These are phyloP conservation scores for Xylariaceae sp. DNA, from an alignment of 2,329 filamentous ascomycete species.

Conservation along the genomic window DNA sequence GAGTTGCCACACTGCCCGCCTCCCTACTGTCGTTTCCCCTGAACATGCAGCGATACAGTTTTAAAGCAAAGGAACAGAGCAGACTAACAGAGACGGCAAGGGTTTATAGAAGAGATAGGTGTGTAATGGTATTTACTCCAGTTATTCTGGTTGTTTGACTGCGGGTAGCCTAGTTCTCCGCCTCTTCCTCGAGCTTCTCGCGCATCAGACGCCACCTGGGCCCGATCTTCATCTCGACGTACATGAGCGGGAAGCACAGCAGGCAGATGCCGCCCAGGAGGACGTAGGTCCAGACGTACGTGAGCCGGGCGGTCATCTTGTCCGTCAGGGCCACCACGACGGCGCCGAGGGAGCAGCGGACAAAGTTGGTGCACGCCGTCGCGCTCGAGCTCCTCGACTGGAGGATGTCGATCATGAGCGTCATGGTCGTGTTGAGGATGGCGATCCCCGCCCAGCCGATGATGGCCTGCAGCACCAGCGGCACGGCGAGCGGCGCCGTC, in stretches of 20 bases:
- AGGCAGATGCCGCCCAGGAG: slow-evolving; percentile 14
- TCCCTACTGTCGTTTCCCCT: too few species aligned
- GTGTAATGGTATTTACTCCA: too few species aligned
- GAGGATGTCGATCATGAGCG: slow-evolving; percentile 24
- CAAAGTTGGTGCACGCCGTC: slow-evolving; percentile 24
- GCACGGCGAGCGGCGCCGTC: slow-evolving; percentile 15
- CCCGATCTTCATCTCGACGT: slow-evolving; percentile 13
- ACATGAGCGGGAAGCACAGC: slow-evolving; percentile 13
- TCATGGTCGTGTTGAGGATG: slow-evolving; percentile 25
- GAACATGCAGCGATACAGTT: too few species aligned
- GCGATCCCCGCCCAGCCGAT: slow-evolving; percentile 23
- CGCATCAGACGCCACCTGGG: slow-evolving; percentile 11
- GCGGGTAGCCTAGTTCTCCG: too few species aligned
- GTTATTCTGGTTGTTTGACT: too few species aligned
- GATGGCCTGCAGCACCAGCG: slow-evolving; percentile 18
- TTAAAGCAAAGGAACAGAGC: too few species aligned
- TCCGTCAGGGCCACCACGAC: slow-evolving; percentile 22
- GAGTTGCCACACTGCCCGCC: too few species aligned
- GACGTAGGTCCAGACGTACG: slow-evolving; percentile 15
- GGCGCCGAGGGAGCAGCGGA: slow-evolving; percentile 21
- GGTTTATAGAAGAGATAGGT: too few species aligned
- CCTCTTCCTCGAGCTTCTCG: not conserved
- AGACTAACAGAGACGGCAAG: too few species aligned
- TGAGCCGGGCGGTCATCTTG: slow-evolving; percentile 13
- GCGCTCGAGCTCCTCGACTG: slow-evolving; percentile 21